Evolutionary conservation across 2,329 filamentous ascomycete genomes (phyloP).

Genomic region (Colletotrichum cereale): DNA sequence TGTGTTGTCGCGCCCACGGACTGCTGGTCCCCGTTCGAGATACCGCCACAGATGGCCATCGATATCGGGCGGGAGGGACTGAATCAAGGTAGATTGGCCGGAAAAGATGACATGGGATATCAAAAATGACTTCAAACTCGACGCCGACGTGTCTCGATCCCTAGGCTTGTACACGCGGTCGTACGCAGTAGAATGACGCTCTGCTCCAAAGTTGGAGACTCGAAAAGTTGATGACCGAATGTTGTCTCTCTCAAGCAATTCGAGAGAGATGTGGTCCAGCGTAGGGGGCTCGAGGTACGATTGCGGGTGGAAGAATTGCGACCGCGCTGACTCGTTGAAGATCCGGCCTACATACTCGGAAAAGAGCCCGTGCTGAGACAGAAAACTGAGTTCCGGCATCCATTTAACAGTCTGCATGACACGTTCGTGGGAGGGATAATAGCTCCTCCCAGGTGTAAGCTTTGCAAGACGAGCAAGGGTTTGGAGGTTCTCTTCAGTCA

Average conservation of each 20-base stretch:
- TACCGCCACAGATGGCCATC: too few species aligned
- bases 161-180: too few species aligned
- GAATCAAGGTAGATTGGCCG: too few species aligned
- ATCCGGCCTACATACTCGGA: conserved; percentile 52
- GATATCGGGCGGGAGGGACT: too few species aligned
- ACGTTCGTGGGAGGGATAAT: conserved; percentile 55
- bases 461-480: conserved; percentile 54
- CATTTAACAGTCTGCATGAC: conserved; percentile 64
- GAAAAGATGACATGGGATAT: too few species aligned
- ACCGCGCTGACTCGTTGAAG: conserved; percentile 45
- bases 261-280: too few species aligned
- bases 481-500: conserved; percentile 52
- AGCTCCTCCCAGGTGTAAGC: conserved; percentile 58
- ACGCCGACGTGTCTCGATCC: too few species aligned
- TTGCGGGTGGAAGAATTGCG: conserved; percentile 8
- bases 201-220: conserved; percentile 46
- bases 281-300: not conserved
- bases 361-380: too few species aligned
- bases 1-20: too few species aligned
- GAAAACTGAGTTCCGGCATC: conserved; percentile 51
- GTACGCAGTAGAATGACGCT: conserved; percentile 27
- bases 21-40: too few species aligned
- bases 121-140: too few species aligned
- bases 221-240: conserved; percentile 56
- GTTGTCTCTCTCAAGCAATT: too few species aligned